These are phyloP conservation scores for Amauroascus niger DNA, from an alignment of 2,329 filamentous ascomycete genomes.

Conservation along the genomic window DNA sequence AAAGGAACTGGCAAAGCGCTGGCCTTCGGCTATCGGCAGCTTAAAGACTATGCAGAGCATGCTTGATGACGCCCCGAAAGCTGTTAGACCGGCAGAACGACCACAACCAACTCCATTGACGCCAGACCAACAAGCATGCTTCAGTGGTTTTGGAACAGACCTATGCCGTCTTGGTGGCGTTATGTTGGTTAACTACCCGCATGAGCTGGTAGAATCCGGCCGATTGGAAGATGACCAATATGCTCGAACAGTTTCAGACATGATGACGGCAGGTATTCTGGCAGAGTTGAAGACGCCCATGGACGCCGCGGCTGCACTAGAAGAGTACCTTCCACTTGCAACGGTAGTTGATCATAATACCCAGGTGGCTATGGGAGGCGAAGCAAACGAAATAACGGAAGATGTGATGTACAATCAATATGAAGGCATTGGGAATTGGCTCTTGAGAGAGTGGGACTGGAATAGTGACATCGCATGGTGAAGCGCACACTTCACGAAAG, in stretches of 20 bases:
- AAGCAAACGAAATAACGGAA: slow-evolving; percentile 16
- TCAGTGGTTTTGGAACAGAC: slow-evolving; percentile 21
- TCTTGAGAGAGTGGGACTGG: slow-evolving; percentile 23
- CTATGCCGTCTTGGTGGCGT: slow-evolving; percentile 22
- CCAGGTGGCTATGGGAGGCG: slow-evolving; percentile 11
- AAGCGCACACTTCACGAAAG: neutral
- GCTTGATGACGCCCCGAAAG: slow-evolving; percentile 18
- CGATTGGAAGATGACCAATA: slow-evolving; percentile 18
- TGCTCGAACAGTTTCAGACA: slow-evolving; percentile 18
- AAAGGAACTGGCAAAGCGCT: slow-evolving; percentile 23
- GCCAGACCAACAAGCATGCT: slow-evolving; percentile 21
- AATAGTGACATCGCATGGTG: slow-evolving; percentile 19
- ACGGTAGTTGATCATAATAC: slow-evolving; percentile 20
- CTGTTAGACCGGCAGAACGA: slow-evolving; percentile 10
- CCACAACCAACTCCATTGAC: slow-evolving; percentile 18
- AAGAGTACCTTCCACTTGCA: slow-evolving; percentile 21
- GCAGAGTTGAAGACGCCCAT: slow-evolving; percentile 19
- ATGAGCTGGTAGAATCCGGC: slow-evolving; percentile 14
- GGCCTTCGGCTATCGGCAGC: slow-evolving; percentile 25
- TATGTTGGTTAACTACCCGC: slow-evolving; percentile 17
- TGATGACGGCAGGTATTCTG: slow-evolving; percentile 20
- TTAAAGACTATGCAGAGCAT: slow-evolving; percentile 22
- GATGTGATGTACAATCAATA: slow-evolving; percentile 22
- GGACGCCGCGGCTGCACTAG: slow-evolving; percentile 14
- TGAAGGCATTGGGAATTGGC: slow-evolving; percentile 26